Evolutionary conservation across 1,284 basidiomycete species (phyloP).

Genomic region (Ganoderma multipileum): DNA sequence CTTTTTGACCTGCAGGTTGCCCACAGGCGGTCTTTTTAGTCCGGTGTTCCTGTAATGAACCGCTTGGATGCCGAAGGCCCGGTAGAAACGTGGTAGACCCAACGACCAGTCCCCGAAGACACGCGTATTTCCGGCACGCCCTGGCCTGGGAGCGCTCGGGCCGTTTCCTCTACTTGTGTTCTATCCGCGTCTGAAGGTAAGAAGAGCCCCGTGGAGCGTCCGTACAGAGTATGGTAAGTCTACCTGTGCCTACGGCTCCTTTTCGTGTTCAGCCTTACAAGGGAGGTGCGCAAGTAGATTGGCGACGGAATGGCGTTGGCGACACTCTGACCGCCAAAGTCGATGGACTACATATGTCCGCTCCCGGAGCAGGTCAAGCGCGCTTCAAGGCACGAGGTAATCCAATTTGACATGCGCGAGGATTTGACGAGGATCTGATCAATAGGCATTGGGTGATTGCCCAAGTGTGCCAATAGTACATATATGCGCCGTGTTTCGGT

Average conservation of each 20-base stretch:
- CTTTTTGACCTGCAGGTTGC: not conserved
- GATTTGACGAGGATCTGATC: too few relatives aligned
- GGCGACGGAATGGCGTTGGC: too few relatives aligned
- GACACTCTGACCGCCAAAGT: too few relatives aligned
- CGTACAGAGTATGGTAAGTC: not conserved
- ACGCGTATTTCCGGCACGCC: too few relatives aligned
- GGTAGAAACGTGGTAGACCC: too few relatives aligned
- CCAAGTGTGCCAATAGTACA: not conserved
- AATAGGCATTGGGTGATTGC: not conserved
- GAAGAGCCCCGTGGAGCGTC: not conserved
- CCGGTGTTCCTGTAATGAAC: too few relatives aligned
- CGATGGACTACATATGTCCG: not conserved
- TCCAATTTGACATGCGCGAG: not conserved
- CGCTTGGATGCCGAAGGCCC: too few relatives aligned
- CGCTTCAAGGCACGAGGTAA: not conserved
- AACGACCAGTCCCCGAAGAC: too few relatives aligned
- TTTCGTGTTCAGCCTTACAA: not conserved
- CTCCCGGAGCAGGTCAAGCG: not conserved
- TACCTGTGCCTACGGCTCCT: not conserved
- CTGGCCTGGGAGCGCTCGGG: too few relatives aligned
- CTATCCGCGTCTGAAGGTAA: too few relatives aligned
- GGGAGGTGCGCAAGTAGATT: not conserved
- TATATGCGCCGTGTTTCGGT: not conserved
- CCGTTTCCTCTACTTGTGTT: too few relatives aligned
- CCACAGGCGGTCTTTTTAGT: not conserved